Evolutionary conservation across 208 protist species (phyloP), one percentile per base, ranked within the genome.

Genomic region (Balamuthia mandrillaris): DNA sequence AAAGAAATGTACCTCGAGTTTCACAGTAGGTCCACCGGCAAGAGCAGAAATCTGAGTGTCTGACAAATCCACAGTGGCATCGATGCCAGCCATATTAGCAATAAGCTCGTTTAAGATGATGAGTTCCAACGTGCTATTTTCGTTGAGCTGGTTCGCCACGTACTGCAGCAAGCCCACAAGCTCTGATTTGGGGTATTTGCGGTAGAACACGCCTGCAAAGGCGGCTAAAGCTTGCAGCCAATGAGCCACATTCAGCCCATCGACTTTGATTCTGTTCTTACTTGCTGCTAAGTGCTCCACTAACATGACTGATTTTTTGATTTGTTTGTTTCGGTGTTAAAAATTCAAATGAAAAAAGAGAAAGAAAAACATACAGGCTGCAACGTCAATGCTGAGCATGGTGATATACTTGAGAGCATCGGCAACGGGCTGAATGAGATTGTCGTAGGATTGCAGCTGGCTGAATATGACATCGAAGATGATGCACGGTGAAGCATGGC

Each of bases 361-460:
- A 4, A 63, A 33, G 7, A 63, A 63, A 1, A 60, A 74, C 27
- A 18, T 47, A 3, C 27, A 37, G 44, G 56, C 42, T 47, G 3
- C 51, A 2, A 78, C 41, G 84, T 93, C 91, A 41, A 83, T 88
- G 35, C 16, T 51, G 1, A 93, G 21, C 21, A 58, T 14, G 2
- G 86, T 81, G 16, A 90, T 47, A 61, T 90, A 92, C 45, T 86
- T 86, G 9, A 93, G 47, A 21, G 86, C 65, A 1, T 93, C 91
- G 7, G 91, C 89, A 1, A 90, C 54, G 2, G 90, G 86, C 18
- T 44, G 47, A 47, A 87, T 81, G 0, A 93, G 52, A 49, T 89
- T 92, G 37, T 92, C 89, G 60, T 91, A 93, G 35, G 68, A 39
- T 35, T 86, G 63, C 9, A 86, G 78, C 63, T 72, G 39, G 18